These are phyloP conservation scores for Capsella rubella DNA, from an alignment of 441 rosid species.

Conservation along the genomic window DNA sequence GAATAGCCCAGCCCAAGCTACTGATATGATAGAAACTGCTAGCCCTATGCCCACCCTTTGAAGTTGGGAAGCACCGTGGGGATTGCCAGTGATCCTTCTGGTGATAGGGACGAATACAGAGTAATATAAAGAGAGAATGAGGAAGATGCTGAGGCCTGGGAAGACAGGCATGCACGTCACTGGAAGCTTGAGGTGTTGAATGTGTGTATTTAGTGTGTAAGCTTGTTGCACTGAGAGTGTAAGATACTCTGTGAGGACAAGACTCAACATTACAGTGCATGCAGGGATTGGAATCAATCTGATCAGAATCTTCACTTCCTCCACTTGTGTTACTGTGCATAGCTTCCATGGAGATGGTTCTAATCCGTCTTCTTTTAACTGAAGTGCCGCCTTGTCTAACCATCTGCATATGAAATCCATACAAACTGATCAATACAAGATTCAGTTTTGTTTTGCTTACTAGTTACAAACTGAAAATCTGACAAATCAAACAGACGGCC, in stretches of 20 bases:
- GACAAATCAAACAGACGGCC: background rate
- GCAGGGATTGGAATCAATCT: slow-evolving; percentile 83
- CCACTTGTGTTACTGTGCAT: slow-evolving; percentile 95
- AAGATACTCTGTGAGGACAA: slow-evolving; percentile 77
- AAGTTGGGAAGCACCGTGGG: slow-evolving; percentile 96
- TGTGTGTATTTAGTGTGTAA: slow-evolving; percentile 77
- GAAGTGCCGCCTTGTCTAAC: slow-evolving; percentile 93
- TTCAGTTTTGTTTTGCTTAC: background rate
- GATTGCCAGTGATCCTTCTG: slow-evolving; percentile 79
- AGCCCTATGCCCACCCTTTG: slow-evolving; percentile 91
- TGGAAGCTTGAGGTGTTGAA: slow-evolving; percentile 80
- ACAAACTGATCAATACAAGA: background rate
- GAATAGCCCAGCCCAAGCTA: slow-evolving; percentile 77
- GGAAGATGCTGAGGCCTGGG: slow-evolving; percentile 87
- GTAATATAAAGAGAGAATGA: slow-evolving; percentile 78
- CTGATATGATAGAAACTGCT: slow-evolving; percentile 71
- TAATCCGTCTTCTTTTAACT: slow-evolving; percentile 75
- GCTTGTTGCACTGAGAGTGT: slow-evolving; percentile 97
- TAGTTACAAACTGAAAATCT: background rate
- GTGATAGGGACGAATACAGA: slow-evolving; percentile 74
- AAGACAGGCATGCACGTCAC: slow-evolving; percentile 96
- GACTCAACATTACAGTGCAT: slow-evolving; percentile 73
- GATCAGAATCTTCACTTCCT: slow-evolving; percentile 89
- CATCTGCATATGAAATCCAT: slow-evolving; percentile 52
- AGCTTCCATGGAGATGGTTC: slow-evolving; percentile 87